Evolutionary conservation across 495 filamentous ascomycete genomes (phyloP).

Genomic region (Astrothelium subdiscretum): DNA sequence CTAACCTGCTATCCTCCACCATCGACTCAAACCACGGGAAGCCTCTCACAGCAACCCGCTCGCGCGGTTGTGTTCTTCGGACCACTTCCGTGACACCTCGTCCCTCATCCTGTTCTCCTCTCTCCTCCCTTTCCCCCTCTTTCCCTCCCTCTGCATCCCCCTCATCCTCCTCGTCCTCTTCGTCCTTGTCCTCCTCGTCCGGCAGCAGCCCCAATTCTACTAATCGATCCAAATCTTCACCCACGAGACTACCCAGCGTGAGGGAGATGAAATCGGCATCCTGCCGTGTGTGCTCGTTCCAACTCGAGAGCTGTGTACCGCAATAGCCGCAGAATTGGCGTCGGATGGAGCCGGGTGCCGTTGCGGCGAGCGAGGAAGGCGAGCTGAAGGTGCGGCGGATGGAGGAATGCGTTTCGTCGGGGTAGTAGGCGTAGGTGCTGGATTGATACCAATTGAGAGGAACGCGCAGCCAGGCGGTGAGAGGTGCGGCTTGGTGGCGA

Average conservation of each 20-base stretch:
- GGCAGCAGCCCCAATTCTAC: slow-evolving; percentile 58
- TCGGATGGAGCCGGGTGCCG: slow-evolving; percentile 32
- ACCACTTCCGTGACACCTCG: slow-evolving; percentile 13
- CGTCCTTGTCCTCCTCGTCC: slow-evolving; percentile 29
- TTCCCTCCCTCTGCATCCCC: slow-evolving; percentile 11
- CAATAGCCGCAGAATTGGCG: slow-evolving; percentile 87
- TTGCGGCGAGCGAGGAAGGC: slow-evolving; percentile 36
- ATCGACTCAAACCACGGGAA: slow-evolving; percentile 77
- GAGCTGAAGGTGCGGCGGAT: slow-evolving; percentile 68
- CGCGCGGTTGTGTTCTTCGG: slow-evolving; percentile 11
- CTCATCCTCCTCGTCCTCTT: slow-evolving; percentile 30
- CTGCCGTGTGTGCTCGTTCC: slow-evolving; percentile 56
- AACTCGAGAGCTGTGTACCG: slow-evolving; percentile 68
- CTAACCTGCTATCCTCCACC: slow-evolving; percentile 61
- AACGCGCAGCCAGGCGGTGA: slow-evolving; percentile 68
- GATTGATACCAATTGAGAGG: slow-evolving; percentile 67
- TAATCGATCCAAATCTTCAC: slow-evolving; percentile 52
- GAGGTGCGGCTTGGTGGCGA: slow-evolving; percentile 51
- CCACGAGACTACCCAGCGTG: slow-evolving; percentile 57
- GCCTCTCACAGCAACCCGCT: slow-evolving; percentile 34
- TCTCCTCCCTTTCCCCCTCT: slow-evolving; percentile 18
- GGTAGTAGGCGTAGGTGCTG: slow-evolving; percentile 56
- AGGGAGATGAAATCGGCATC: slow-evolving; percentile 67
- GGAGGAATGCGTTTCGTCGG: slow-evolving; percentile 59
- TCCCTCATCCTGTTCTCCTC: slow-evolving; percentile 28